These are phyloP conservation scores for Neonectria punicea DNA, from an alignment of 2,329 filamentous ascomycete genomes.

Conservation along the genomic window DNA sequence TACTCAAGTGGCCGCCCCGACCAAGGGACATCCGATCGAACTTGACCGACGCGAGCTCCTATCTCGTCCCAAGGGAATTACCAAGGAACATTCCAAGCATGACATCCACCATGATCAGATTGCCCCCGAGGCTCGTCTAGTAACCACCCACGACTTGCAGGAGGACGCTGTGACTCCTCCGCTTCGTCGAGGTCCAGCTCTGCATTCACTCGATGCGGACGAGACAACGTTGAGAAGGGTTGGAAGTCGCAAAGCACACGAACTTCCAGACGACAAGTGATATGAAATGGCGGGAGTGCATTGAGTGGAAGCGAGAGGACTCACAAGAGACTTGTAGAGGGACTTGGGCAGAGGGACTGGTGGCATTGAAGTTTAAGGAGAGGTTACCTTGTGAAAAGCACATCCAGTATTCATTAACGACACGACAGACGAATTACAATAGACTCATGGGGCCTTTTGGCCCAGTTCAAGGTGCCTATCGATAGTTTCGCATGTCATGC, in stretches of 20 bases:
- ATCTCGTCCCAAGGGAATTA: conserved; percentile 3
- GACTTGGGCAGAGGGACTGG: background rate
- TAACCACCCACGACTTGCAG: conserved; percentile 23
- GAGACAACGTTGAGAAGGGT: conserved; percentile 16
- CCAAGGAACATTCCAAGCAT: conserved; percentile 23
- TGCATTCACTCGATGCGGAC: conserved; percentile 33
- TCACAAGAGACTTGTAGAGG: no score
- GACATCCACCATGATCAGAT: conserved; percentile 28
- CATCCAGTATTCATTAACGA: conserved; percentile 15
- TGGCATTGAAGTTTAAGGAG: background rate
- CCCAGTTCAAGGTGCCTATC: background rate
- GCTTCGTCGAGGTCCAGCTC: conserved; percentile 3
- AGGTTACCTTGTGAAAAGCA: conserved; percentile 12
- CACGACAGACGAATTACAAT: conserved; percentile 14
- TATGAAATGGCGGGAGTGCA: background rate
- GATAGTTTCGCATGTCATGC: background rate
- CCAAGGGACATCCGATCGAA: conserved; percentile 23
- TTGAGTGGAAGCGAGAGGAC: background rate
- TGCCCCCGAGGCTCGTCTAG: conserved; percentile 10
- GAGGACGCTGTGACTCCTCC: conserved; percentile 22
- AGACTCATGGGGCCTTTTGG: background rate
- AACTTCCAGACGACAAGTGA: conserved; percentile 32
- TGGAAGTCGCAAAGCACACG: conserved; percentile 22
- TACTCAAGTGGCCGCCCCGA: background rate
- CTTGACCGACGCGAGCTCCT: conserved; percentile 21